These are phyloP conservation scores for Wickerhamomyces strasburgensis DNA, from an alignment of 805 yeast species.

Conservation along the genomic window DNA sequence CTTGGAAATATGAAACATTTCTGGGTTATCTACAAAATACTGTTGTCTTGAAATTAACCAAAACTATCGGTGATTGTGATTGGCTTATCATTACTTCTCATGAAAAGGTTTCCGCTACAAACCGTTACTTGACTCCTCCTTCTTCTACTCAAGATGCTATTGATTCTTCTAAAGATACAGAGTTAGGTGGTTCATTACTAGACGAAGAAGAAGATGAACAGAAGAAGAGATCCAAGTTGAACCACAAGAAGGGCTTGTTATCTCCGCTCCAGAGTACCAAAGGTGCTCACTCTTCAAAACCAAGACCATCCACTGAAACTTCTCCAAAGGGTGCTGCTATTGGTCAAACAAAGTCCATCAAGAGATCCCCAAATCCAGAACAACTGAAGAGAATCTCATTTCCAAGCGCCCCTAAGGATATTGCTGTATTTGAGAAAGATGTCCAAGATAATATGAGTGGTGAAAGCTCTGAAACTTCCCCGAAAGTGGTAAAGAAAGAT, in stretches of 20 bases:
- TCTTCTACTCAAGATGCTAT: conserved; percentile 15
- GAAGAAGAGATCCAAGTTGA: background rate
- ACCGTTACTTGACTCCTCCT: conserved; percentile 26
- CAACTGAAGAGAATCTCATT: conserved; percentile 20
- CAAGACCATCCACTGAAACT: background rate
- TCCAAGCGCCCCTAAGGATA: conserved; percentile 21
- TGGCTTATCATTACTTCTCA: conserved; percentile 34
- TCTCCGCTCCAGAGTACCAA: conserved; percentile 6
- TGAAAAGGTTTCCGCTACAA: conserved; percentile 25
- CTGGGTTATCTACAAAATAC: conserved; percentile 31
- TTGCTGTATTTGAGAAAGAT: conserved; percentile 15
- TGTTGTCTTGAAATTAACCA: conserved; percentile 31
- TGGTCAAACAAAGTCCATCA: conserved; percentile 3
- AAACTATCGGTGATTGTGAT: conserved; percentile 35
- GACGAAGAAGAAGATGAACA: conserved; percentile 10
- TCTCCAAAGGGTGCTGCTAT: conserved; percentile 1
- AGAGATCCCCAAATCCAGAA: conserved; percentile 7
- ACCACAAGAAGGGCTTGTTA: conserved; percentile 5
- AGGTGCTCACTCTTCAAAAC: background rate
- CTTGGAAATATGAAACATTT: conserved; percentile 37
- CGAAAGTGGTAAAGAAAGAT: conserved; percentile 1
- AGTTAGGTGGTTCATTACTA: conserved; percentile 12
- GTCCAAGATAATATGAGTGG: conserved; percentile 4
- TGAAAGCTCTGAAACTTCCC: no score
- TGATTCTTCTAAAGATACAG: conserved; percentile 15